phyloP scores from a whole-genome alignment of 805 yeast genomes.

The Tetrapisispora namnaoensis region DNA sequence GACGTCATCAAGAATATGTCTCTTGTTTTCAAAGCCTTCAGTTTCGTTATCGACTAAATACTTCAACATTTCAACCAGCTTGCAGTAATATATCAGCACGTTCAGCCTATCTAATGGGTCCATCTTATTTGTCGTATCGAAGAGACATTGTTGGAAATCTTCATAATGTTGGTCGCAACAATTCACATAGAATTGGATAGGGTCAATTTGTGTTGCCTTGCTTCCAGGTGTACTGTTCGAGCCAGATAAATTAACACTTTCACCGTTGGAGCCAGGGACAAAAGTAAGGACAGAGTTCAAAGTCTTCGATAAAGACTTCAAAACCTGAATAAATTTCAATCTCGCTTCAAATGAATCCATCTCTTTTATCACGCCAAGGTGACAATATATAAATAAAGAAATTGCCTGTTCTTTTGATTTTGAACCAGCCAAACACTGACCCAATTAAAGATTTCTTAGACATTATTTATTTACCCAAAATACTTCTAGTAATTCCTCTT shows the following conservation, averaged over 20 bases:
- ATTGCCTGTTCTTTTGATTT: not conserved
- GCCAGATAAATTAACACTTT: not conserved
- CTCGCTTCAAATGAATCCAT: constrained; percentile 91
- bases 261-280: constrained; percentile 29
- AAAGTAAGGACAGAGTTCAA: constrained; percentile 3
- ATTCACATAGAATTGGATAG: constrained; percentile 23
- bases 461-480: no score
- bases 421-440: no score
- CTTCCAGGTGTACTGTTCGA: constrained; percentile 28
- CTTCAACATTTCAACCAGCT: not conserved
- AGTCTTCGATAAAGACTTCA: constrained; percentile 54
- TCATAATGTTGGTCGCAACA: constrained; percentile 25
- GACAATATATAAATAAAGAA: not conserved
- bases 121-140: constrained; percentile 24
- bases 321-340: constrained; percentile 57
- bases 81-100: constrained; percentile 9
- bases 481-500: no score
- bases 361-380: not conserved
- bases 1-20: constrained; percentile 10
- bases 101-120: constrained; percentile 25
- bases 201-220: constrained; percentile 8
- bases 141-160: constrained; percentile 28
- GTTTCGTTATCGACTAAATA: not conserved
- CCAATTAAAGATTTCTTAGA: no score
- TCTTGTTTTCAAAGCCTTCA: constrained; percentile 1